Conservation (phyloP, 2,329 filamentous ascomycete genomes). For the Talaromyces funiculosus region DNA sequence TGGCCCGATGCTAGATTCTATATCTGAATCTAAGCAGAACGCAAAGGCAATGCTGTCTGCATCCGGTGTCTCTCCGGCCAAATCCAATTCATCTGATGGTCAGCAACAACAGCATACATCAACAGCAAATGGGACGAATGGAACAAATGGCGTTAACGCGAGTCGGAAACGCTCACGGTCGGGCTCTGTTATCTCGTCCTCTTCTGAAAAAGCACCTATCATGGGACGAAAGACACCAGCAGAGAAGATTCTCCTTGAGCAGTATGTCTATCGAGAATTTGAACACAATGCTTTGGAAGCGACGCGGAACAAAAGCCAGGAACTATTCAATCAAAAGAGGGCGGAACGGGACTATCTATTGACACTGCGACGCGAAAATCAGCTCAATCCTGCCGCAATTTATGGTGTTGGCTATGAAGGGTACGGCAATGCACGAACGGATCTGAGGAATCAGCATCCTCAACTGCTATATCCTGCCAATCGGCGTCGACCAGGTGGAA, state of each 20-base stretch:
- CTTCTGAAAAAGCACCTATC: constrained; percentile 26
- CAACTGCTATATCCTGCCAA: constrained; percentile 73
- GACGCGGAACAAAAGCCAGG: constrained; percentile 50
- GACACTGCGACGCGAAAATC: constrained; percentile 54
- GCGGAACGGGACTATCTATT: constrained; percentile 67
- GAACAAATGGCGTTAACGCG: constrained; percentile 45
- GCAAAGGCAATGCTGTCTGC: constrained; percentile 55
- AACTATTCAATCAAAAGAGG: constrained; percentile 58
- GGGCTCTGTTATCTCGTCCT: constrained; percentile 48
- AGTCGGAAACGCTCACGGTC: constrained; percentile 57
- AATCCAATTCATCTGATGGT: constrained; percentile 27
- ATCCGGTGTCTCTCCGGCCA: constrained; percentile 35
- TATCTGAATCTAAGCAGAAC: constrained; percentile 56
- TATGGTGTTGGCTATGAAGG: constrained; percentile 75
- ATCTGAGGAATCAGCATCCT: constrained; percentile 58
- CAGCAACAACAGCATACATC: constrained; percentile 17
- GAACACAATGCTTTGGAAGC: constrained; percentile 51
- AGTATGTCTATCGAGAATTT: constrained; percentile 61
- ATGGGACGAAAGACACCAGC: constrained; percentile 38
- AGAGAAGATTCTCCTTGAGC: constrained; percentile 52
- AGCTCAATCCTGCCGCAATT: constrained; percentile 52
- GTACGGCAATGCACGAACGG: constrained; percentile 81
- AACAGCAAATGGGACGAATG: constrained; percentile 32
- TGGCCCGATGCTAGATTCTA: constrained; percentile 36
- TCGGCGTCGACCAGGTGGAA: constrained; percentile 69